These are phyloP conservation scores for Pythium monospermum DNA, from an alignment of 352 stramenopile species.

Conservation along the genomic window DNA sequence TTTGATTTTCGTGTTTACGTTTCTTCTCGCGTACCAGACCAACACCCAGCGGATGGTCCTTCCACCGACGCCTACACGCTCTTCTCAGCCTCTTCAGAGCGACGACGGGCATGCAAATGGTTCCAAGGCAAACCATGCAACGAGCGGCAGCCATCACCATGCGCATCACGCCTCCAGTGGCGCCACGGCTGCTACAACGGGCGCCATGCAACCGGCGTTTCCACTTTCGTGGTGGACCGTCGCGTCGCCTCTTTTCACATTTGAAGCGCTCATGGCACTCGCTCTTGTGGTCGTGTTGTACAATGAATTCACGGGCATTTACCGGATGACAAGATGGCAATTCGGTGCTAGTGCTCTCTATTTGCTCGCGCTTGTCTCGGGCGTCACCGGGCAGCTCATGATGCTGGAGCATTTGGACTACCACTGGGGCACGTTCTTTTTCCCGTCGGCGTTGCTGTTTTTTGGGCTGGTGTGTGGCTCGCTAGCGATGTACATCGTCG, in stretches of 20 bases:
- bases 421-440: slow-evolving; percentile 65
- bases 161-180: neutral
- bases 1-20: slow-evolving; percentile 72
- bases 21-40: slow-evolving; percentile 73
- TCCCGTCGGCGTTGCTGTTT: slow-evolving; percentile 73
- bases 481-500: slow-evolving; percentile 78
- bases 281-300: slow-evolving; percentile 66
- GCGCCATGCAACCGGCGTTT: slow-evolving; percentile 20
- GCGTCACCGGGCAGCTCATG: slow-evolving; percentile 65
- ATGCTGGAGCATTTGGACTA: slow-evolving; percentile 70
- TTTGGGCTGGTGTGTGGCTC: slow-evolving; percentile 69
- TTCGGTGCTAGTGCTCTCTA: slow-evolving; percentile 71
- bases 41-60: slow-evolving; percentile 34
- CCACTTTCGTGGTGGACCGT: slow-evolving; percentile 74
- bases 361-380: slow-evolving; percentile 52
- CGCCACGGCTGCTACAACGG: neutral
- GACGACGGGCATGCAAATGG: too few relatives aligned
- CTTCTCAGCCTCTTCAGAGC: neutral
- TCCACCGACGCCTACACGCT: slow-evolving; percentile 10
- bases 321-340: slow-evolving; percentile 71
- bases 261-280: slow-evolving; percentile 54
- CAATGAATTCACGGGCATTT: slow-evolving; percentile 72
- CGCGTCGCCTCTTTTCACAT: slow-evolving; percentile 55
- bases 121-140: too few relatives aligned
- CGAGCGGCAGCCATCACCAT: too few relatives aligned